Percentiles rank a stretch among this genome's conserved stretches.
Evolutionary conservation across 768 basidiomycete genomes (phyloP).

Genomic region (Amanita brunnescens): DNA sequence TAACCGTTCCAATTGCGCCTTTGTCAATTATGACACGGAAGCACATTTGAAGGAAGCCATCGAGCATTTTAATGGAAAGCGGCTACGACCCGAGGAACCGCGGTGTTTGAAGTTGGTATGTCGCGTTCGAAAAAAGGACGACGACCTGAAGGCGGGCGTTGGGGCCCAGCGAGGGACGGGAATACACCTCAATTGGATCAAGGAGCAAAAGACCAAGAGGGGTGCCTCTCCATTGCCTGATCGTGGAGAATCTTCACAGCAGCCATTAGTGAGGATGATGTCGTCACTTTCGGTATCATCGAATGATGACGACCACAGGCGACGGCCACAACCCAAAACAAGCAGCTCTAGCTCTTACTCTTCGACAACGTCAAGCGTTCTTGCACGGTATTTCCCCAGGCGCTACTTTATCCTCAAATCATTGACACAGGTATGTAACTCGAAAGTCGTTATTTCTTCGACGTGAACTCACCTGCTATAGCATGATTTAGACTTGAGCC

Average conservation of each 20-base stretch:
- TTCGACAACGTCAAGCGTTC: conserved; percentile 78
- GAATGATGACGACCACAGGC: conserved; percentile 31
- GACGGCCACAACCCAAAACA: conserved; percentile 23
- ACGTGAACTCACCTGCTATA: conserved; percentile 17
- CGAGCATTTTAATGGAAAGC: conserved; percentile 57
- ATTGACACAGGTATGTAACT: conserved; percentile 63
- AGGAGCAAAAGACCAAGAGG: conserved; percentile 38
- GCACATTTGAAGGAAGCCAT: conserved; percentile 59
- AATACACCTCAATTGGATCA: conserved; percentile 78
- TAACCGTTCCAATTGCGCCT: conserved; percentile 90
- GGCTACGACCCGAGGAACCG: conserved; percentile 61
- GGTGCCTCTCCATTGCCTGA: conserved; percentile 14
- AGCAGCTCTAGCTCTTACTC: conserved; percentile 62
- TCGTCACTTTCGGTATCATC: conserved; percentile 15
- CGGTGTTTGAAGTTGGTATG: conserved; percentile 78
- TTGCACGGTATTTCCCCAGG: conserved; percentile 68
- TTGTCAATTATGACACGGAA: conserved; percentile 77
- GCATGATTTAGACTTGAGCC: conserved; percentile 75
- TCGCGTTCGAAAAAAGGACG: conserved; percentile 69
- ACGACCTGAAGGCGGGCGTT: conserved; percentile 84
- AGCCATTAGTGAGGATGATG: not conserved
- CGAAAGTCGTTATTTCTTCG: not conserved
- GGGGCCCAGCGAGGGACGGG: conserved; percentile 85
- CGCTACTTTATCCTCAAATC: conserved; percentile 94
- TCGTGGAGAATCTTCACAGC: not conserved